Percentiles rank a stretch among this genome's conserved stretches.
phyloP scores from a whole-genome alignment of 1,139 yeast species.

The Diutina neorugosa region DNA sequence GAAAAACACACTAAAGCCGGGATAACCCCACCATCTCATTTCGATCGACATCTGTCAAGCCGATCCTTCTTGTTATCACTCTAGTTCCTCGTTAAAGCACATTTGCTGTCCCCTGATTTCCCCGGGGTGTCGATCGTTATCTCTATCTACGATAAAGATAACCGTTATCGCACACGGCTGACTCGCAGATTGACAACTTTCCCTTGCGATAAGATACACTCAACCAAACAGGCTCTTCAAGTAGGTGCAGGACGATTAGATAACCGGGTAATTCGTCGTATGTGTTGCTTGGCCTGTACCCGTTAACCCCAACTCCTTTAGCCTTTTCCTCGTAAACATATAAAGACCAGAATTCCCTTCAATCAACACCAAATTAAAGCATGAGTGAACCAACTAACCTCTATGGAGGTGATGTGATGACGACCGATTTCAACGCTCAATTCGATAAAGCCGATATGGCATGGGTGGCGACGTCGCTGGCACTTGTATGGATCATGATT shows the following conservation, averaged over 20 bases:
- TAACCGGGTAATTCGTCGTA: no score
- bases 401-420: slow-evolving; percentile 67
- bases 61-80: neutral
- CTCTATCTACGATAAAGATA: neutral
- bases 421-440: slow-evolving; percentile 60
- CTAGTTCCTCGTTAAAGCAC: neutral
- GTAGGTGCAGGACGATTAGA: neutral
- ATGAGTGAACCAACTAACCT: neutral
- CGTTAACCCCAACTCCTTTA: no score
- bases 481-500: slow-evolving; percentile 84
- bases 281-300: neutral
- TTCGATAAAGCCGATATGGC: slow-evolving; percentile 73
- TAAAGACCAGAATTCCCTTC: no score
- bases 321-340: no score
- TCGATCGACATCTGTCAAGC: no score
- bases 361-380: no score
- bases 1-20: no score
- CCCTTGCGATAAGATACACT: no score
- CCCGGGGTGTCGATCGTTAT: neutral
- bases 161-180: neutral
- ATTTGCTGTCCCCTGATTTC: neutral
- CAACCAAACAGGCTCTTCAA: no score
- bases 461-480: slow-evolving; percentile 72
- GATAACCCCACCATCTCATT: no score
- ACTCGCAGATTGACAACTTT: neutral